Percentiles rank a stretch among this genome's conserved stretches.
phyloP scores from a whole-genome alignment of 106 monocot species.

The Hemerocallis citrina region DNA sequence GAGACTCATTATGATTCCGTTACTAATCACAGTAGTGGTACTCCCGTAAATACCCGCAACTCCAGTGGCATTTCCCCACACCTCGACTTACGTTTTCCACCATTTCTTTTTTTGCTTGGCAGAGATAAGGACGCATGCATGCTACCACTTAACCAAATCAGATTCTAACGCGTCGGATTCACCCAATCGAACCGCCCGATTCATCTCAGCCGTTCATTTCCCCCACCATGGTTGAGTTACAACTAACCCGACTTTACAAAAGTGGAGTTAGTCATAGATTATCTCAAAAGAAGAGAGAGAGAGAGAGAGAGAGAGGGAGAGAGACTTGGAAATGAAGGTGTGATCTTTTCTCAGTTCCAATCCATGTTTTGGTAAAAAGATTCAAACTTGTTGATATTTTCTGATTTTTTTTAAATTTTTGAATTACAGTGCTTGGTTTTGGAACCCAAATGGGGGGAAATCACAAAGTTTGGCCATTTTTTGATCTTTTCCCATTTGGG shows the following conservation, averaged over 20 bases:
- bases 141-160: background rate
- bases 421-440: background rate
- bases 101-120: background rate
- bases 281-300: background rate
- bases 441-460: background rate
- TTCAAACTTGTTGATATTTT: too few species aligned
- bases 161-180: background rate
- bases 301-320: background rate
- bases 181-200: background rate
- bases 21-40: background rate
- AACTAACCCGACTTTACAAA: background rate
- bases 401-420: background rate
- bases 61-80: background rate
- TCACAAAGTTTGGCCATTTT: background rate
- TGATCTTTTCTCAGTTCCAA: background rate
- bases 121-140: constrained; percentile 2
- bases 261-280: background rate
- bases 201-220: background rate
- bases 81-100: background rate
- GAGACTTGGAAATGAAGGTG: background rate
- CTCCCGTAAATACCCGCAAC: background rate
- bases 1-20: background rate
- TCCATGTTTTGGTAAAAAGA: background rate
- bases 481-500: constrained; percentile 6
- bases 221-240: background rate